Percentiles rank a stretch among this genome's conserved stretches.
Evolutionary conservation across 129 eudicot species (phyloP).

Genomic region (Artemisia annua): DNA sequence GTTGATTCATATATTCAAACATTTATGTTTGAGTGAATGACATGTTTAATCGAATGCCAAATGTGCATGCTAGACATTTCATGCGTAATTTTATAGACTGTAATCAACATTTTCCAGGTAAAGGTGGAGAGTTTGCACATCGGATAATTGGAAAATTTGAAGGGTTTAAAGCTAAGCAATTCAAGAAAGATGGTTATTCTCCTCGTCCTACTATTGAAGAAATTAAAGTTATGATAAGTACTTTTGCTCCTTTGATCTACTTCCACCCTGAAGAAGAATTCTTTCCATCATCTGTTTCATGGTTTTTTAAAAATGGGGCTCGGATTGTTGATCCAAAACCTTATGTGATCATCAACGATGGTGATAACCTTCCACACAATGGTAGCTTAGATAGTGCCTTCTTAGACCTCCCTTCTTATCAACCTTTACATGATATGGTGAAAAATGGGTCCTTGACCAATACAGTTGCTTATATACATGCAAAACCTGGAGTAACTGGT

Average conservation of each 20-base stretch:
- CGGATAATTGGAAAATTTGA: constrained; percentile 48
- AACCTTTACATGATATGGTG: constrained; percentile 19
- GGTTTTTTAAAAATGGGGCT: constrained; percentile 44
- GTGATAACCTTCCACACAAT: constrained; percentile 36
- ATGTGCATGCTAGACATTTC: too few relatives aligned
- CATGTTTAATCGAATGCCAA: too few relatives aligned
- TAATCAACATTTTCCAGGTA: too few relatives aligned
- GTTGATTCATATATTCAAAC: too few relatives aligned
- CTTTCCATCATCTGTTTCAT: constrained; percentile 37
- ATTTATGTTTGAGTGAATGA: too few relatives aligned
- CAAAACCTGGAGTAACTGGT: constrained; percentile 31
- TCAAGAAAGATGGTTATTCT: constrained; percentile 19
- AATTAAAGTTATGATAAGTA: constrained; percentile 10
- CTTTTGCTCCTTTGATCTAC: constrained; percentile 41
- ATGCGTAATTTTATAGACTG: too few relatives aligned
- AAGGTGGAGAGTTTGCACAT: constrained; percentile 44
- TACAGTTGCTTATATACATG: constrained; percentile 33
- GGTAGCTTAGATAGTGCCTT: constrained; percentile 29
- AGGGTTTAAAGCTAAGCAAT: constrained; percentile 32
- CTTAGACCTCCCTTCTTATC: constrained; percentile 38
- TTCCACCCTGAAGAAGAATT: constrained; percentile 38
- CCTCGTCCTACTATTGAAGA: constrained; percentile 36
- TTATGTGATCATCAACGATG: constrained; percentile 5
- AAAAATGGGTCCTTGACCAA: constrained; percentile 25
- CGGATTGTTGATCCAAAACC: constrained; percentile 19